Evolutionary conservation across 2,329 filamentous ascomycete genomes (phyloP).

Genomic region (Xylogone sp.): DNA sequence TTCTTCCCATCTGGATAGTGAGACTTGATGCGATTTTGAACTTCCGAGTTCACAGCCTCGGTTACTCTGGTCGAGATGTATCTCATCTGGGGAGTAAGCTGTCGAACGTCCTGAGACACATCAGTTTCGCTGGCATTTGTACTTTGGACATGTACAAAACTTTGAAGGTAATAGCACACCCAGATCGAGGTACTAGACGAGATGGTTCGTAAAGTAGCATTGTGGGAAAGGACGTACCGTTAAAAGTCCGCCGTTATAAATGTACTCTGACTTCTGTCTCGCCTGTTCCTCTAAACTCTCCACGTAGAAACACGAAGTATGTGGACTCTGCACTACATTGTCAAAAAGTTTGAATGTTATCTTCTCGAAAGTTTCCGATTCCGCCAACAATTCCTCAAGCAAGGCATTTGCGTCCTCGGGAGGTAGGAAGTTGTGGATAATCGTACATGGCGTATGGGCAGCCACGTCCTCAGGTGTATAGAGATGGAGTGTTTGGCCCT

Average conservation of each 20-base stretch:
- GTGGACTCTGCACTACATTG: slow-evolving; percentile 77
- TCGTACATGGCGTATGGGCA: slow-evolving; percentile 80
- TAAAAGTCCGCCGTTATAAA: slow-evolving; percentile 78
- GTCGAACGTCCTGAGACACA: slow-evolving; percentile 61
- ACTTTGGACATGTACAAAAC: no score
- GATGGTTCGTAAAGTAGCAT: no score
- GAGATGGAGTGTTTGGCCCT: slow-evolving; percentile 78
- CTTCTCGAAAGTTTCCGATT: slow-evolving; percentile 67
- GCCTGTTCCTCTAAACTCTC: slow-evolving; percentile 66
- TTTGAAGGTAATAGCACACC: no score
- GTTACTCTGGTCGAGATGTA: slow-evolving; percentile 68
- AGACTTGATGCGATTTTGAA: slow-evolving; percentile 64
- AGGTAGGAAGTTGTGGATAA: slow-evolving; percentile 88
- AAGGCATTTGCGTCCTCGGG: slow-evolving; percentile 67
- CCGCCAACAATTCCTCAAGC: slow-evolving; percentile 69
- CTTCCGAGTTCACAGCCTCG: slow-evolving; percentile 71
- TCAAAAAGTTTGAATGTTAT: slow-evolving; percentile 85
- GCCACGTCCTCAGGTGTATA: slow-evolving; percentile 80
- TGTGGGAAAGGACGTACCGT: no score
- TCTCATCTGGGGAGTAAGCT: slow-evolving; percentile 70
- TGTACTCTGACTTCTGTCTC: slow-evolving; percentile 73
- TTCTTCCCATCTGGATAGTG: slow-evolving; percentile 69
- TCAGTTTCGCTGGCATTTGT: slow-evolving; percentile 4
- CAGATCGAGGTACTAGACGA: no score
- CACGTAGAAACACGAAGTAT: slow-evolving; percentile 81